These are phyloP conservation scores for Wallacemonas collosoma DNA, from an alignment of 208 protist genomes.

Conservation along the genomic window DNA sequence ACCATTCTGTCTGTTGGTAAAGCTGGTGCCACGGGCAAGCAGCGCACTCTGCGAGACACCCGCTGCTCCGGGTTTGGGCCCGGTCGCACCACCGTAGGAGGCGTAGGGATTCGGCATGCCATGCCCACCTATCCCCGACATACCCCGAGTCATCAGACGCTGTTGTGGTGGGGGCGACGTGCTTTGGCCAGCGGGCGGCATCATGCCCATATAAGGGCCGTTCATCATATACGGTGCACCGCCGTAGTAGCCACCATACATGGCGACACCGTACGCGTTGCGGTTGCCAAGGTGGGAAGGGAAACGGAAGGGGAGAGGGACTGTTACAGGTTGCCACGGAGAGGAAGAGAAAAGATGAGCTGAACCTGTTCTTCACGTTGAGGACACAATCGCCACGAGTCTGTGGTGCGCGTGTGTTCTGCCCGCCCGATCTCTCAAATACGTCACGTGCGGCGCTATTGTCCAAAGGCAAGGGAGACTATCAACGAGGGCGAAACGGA, in stretches of 20 bases:
- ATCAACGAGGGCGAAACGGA: too few species aligned
- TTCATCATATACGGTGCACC: constrained; percentile 24
- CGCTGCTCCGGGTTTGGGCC: constrained; percentile 11
- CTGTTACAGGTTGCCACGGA: too few species aligned
- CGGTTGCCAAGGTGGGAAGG: too few species aligned
- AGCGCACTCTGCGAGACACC: not conserved
- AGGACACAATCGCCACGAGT: too few species aligned
- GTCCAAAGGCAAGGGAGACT: too few species aligned
- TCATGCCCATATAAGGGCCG: constrained; percentile 18
- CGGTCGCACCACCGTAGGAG: not conserved
- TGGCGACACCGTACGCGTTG: not conserved
- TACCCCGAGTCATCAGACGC: constrained; percentile 4
- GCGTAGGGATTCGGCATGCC: constrained; percentile 6
- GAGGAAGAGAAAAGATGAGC: too few species aligned
- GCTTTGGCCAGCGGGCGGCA: constrained; percentile 11
- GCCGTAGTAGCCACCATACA: constrained; percentile 34
- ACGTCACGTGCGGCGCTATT: too few species aligned
- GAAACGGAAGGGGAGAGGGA: too few species aligned
- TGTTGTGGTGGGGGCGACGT: not conserved
- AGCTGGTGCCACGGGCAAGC: constrained; percentile 8
- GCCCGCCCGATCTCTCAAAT: too few species aligned
- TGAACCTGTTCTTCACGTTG: too few species aligned
- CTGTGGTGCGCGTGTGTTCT: too few species aligned
- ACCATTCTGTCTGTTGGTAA: not conserved
- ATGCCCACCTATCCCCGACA: not conserved